Conservation (phyloP, 2,329 filamentous ascomycete species). For the Monilinia aucupariae region DNA sequence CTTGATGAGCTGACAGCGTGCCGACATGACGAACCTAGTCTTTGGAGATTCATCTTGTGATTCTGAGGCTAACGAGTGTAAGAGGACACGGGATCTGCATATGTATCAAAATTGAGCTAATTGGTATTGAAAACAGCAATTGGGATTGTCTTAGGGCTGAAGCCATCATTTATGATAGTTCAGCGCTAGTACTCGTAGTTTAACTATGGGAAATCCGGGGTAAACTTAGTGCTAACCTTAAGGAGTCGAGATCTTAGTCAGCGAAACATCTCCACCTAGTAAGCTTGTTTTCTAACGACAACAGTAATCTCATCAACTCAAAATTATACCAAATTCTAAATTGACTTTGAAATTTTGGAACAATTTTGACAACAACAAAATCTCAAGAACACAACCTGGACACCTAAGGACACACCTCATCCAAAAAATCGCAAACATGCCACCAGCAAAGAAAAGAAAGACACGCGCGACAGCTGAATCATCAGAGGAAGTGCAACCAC, state of each 20-base stretch:
- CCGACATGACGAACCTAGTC: conserved; percentile 20
- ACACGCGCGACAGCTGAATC: conserved; percentile 33
- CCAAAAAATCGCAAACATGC: conserved; percentile 34
- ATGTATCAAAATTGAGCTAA: background rate
- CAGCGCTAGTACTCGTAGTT: background rate
- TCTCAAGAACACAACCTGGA: conserved; percentile 6
- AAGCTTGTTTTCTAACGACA: background rate
- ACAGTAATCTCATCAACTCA: background rate
- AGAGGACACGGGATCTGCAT: background rate
- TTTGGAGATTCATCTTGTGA: conserved; percentile 18
- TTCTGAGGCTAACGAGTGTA: background rate
- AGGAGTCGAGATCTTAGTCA: background rate
- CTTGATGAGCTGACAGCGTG: conserved; percentile 2
- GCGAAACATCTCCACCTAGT: background rate
- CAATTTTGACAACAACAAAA: conserved; percentile 8
- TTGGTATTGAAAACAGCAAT: background rate
- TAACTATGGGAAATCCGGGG: conserved; percentile 9
- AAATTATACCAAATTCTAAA: background rate
- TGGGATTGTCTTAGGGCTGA: background rate
- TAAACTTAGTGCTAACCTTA: background rate
- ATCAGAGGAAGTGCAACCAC: conserved; percentile 17
- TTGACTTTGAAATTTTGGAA: background rate
- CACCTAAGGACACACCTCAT: background rate
- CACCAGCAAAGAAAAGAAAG: conserved; percentile 44
- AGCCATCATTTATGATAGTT: background rate